Evolutionary conservation across 2,329 filamentous ascomycete species (phyloP), one percentile per base, ranked within the genome.

Genomic region (Cercospora nicotianae): DNA sequence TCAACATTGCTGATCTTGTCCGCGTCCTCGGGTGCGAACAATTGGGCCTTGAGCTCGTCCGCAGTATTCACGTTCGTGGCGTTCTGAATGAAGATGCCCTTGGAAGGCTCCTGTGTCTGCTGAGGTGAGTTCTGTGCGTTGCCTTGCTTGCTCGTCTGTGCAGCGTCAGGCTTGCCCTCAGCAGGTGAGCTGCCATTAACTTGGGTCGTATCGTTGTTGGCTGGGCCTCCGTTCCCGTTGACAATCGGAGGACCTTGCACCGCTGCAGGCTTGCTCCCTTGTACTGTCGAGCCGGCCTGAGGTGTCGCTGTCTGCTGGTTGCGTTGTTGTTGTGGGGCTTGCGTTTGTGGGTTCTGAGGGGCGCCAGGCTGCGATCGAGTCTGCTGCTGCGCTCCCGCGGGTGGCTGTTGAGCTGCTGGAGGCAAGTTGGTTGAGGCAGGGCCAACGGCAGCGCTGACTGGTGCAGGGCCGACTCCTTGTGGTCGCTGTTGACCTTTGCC

Each of bases 41-140:
- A 84, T 51, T 76, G 73, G 36, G 92, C 89, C 66, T 90, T 90
- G 42, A 92, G 90, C 69, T 94, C 91, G 33, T 97, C 92, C 72
- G 94, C 92, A 64, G 87, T 91, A 75, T 89, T 91, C 23, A 94
- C 89, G 12, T 71, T 65, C 23, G 66, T 67, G 39, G 66, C 67
- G 58, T 67, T 69, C 82, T 91, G 92, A 69, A 99, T 89, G 80
- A 97, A 99, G 20, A 99, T 87, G 60, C 92, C 94, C 90, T 92
- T 73, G 87, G 88, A 75, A 82, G 74, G 81, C 68, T 81, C 80
- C 72, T 80, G 86, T 57, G 73, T 72, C 42, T 72, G 72, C 36
- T 72, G 72, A 62, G 76, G 72, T 5, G 73, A 71, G 18, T 72
- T 72, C 59, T 69, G 67, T 20, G 55, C 51, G 53, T 67, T 64